phyloP scores from a whole-genome alignment of 169 alveolate genomes.

The Plasmodium berghei region DNA sequence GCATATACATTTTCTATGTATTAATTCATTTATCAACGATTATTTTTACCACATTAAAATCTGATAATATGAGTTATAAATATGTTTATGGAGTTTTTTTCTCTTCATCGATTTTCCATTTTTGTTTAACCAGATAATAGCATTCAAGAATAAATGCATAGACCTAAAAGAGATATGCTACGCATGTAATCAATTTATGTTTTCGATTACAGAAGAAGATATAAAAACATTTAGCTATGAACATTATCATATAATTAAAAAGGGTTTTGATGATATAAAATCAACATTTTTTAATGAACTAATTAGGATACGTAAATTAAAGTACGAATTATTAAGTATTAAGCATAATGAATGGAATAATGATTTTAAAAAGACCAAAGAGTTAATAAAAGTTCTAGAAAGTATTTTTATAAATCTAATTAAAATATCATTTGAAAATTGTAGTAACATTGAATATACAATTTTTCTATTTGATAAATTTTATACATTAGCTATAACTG shows the following conservation, averaged over 20 bases:
- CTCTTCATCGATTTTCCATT: background rate
- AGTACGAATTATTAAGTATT: slow-evolving; percentile 60
- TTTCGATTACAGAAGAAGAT: slow-evolving; percentile 59
- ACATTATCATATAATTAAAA: slow-evolving; percentile 59
- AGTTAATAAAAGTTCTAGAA: slow-evolving; percentile 62
- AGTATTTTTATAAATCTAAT: slow-evolving; percentile 64
- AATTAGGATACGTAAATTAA: slow-evolving; percentile 40
- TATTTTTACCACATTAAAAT: too few species aligned
- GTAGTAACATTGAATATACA: slow-evolving; percentile 42
- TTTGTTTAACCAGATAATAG: slow-evolving; percentile 10
- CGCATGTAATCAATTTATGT: slow-evolving; percentile 69
- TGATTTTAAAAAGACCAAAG: slow-evolving; percentile 70
- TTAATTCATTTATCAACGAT: background rate
- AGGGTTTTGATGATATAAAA: slow-evolving; percentile 73
- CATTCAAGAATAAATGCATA: slow-evolving; percentile 35
- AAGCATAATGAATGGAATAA: slow-evolving; percentile 56
- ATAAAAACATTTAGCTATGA: slow-evolving; percentile 54
- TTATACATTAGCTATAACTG: slow-evolving; percentile 45
- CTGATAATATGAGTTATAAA: background rate
- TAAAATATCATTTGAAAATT: slow-evolving; percentile 74
- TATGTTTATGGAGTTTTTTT: background rate
- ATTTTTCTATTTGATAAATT: slow-evolving; percentile 65
- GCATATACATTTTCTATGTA: background rate
- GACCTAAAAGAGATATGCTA: slow-evolving; percentile 70
- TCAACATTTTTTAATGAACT: slow-evolving; percentile 62